A percentile compares a stretch with the other conserved stretches of the same genome.
These are phyloP conservation scores for Fragaria ananassa DNA, from an alignment of 306 rosid genomes.

Conservation along the genomic window DNA sequence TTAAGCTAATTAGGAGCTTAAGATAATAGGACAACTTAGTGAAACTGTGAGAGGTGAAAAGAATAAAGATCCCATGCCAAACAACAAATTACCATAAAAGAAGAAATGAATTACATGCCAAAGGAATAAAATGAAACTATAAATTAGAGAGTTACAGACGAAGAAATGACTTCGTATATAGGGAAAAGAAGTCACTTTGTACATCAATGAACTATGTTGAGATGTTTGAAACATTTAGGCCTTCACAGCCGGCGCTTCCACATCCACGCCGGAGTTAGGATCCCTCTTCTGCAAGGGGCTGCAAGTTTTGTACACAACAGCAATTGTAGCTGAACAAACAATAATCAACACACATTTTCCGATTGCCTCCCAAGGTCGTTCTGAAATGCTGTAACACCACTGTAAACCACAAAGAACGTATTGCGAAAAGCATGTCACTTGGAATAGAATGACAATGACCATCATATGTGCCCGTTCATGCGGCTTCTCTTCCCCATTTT, in stretches of 20 bases:
- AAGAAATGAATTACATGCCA: background rate
- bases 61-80: background rate
- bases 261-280: constrained; percentile 50
- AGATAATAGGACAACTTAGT: too few relatives aligned
- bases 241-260: constrained; percentile 42
- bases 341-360: constrained; percentile 61
- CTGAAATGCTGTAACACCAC: constrained; percentile 63
- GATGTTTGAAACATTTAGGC: background rate
- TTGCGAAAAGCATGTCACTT: constrained; percentile 71
- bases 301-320: constrained; percentile 60
- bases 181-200: background rate
- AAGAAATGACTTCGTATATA: background rate
- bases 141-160: background rate
- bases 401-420: constrained; percentile 80
- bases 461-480: constrained; percentile 82
- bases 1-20: too few relatives aligned
- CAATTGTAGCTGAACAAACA: constrained; percentile 60
- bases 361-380: constrained; percentile 71
- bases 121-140: background rate
- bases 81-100: background rate
- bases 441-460: constrained; percentile 73
- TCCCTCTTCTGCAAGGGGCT: constrained; percentile 75
- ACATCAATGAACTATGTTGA: background rate
- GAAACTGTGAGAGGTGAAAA: background rate
- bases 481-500: constrained; percentile 72